These are phyloP conservation scores for Trichoderma aggressivum DNA, from an alignment of 2,329 filamentous ascomycete species.

Conservation along the genomic window DNA sequence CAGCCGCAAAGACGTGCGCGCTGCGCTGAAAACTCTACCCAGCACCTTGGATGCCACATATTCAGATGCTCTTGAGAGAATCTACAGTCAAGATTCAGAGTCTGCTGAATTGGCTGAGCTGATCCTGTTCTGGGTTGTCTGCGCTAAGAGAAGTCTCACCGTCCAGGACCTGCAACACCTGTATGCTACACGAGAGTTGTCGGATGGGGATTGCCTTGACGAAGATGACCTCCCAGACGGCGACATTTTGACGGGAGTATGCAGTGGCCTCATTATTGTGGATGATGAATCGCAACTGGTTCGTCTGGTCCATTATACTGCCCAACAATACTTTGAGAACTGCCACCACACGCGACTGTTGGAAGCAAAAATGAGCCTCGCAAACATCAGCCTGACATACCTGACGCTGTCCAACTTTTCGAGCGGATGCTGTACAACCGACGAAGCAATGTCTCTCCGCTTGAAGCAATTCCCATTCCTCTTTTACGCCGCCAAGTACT, in stretches of 20 bases:
- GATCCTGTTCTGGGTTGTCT: slow-evolving; percentile 8
- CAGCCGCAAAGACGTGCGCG: not conserved
- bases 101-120: slow-evolving; percentile 4
- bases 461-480: not conserved
- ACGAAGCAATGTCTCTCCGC: not conserved
- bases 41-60: not conserved
- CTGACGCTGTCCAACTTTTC: not conserved
- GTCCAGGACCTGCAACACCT: slow-evolving; percentile 10
- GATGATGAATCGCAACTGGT: not conserved
- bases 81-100: not conserved
- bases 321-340: slow-evolving; percentile 15
- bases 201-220: not conserved
- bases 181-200: not conserved
- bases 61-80: not conserved
- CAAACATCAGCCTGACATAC: not conserved
- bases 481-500: not conserved
- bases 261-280: slow-evolving; percentile 2
- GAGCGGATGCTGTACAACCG: not conserved
- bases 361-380: not conserved
- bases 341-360: not conserved
- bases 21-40: not conserved
- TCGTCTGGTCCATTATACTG: slow-evolving; percentile 14
- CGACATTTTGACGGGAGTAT: not conserved
- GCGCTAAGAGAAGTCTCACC: not conserved
- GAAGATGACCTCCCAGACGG: not conserved